Conservation (phyloP, 768 basidiomycete species). For the Lactarius hatsudake region DNA sequence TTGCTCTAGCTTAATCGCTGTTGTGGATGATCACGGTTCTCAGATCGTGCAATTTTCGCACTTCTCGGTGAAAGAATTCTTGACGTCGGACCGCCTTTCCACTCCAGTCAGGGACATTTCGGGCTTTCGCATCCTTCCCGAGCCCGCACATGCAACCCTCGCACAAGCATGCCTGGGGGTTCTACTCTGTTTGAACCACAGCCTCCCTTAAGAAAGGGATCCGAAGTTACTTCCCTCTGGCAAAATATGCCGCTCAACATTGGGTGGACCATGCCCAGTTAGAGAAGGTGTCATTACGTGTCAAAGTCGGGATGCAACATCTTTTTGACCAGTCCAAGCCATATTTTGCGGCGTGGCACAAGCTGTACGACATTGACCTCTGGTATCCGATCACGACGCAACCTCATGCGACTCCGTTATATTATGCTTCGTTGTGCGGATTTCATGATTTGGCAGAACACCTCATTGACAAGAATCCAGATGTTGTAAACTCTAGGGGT, state of each 20-base stretch:
- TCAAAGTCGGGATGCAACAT: background rate
- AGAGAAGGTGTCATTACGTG: background rate
- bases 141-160: background rate
- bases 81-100: background rate
- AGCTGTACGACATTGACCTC: background rate
- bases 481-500: background rate
- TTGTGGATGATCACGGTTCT: background rate
- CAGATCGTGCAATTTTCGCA: background rate
- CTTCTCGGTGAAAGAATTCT: background rate
- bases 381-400: background rate
- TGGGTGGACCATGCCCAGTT: background rate
- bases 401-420: background rate
- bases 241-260: background rate
- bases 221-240: background rate
- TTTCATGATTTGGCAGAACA: background rate
- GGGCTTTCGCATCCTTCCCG: background rate
- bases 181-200: background rate
- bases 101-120: background rate
- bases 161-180: background rate
- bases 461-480: background rate
- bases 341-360: background rate
- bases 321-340: background rate
- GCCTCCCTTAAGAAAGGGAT: background rate
- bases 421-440: background rate
- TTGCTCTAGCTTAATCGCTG: background rate